Evolutionary conservation across 139 green algal species (phyloP).

Genomic region (Eudorina sp.): DNA sequence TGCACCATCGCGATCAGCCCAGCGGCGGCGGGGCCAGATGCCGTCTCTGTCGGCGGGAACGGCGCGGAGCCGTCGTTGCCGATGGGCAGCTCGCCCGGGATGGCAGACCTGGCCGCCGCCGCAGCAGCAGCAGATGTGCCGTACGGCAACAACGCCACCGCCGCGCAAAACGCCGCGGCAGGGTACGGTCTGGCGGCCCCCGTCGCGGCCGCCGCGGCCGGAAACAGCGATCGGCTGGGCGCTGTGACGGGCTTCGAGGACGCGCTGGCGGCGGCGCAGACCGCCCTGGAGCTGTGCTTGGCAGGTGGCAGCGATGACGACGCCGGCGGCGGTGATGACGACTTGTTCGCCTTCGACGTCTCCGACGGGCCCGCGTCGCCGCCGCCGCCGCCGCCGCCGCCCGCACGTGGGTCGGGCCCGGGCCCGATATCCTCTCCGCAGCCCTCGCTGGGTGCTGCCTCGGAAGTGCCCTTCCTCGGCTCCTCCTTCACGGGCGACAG

Average conservation of each 20-base stretch:
- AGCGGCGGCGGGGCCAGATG: neutral
- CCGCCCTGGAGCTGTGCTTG: constrained; percentile 29
- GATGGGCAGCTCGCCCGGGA: constrained; percentile 17
- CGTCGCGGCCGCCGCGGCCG: neutral
- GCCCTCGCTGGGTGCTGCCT: neutral
- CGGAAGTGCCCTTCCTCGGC: no score
- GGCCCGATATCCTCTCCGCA: neutral
- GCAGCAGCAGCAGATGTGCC: neutral
- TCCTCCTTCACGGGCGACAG: neutral
- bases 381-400: neutral
- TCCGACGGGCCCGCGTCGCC: neutral
- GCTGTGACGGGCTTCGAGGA: neutral
- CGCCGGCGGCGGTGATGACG: neutral
- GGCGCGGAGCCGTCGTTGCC: constrained; percentile 2
- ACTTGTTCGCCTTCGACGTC: constrained; percentile 20
- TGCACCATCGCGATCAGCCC: constrained; percentile 66
- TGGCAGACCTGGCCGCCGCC: neutral
- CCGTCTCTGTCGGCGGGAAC: no score
- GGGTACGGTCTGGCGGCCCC: neutral
- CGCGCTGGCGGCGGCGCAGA: constrained; percentile 30
- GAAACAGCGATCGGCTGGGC: neutral
- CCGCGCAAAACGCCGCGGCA: neutral
- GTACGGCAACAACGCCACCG: neutral
- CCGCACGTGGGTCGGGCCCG: neutral
- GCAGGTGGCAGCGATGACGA: neutral